Base-by-base conservation (phyloP, 192 early-diverging fungal species). In the Coemansia sp. region DNA sequence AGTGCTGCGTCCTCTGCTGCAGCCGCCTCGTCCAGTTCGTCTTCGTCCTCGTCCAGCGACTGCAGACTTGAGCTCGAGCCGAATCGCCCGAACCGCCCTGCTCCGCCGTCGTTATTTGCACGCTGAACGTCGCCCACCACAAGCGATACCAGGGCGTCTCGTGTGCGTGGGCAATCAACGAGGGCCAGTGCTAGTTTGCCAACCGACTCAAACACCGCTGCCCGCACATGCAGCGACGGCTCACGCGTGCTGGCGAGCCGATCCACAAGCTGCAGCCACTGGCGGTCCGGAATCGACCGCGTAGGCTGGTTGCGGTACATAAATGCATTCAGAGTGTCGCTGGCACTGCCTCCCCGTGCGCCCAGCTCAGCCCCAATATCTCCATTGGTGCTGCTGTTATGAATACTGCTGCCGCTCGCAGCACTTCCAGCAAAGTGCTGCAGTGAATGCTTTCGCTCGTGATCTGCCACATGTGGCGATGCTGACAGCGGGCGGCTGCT, bases 141-240 rank as follows among this genome's bases (percentile, higher is more conserved):
- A 27, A 74, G 62, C 3, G 64, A 25, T 0, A 74, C 65, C 11
- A 80, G 64, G 14, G 68, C 71, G 19, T 80, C 77, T 58, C 77
- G 77, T 11, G 77, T 38, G 12, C 68, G 67, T 0, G 72, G 62
- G 35, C 77, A 80, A 27, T 80, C 77, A 2, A 60, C 62, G 48
- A 84, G 62, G 1, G 82, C 82, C 60, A 84, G 35, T 14, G 73
- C 60, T 22, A 81, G 65, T 29, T 64, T 63, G 2, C 82, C 82
- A 6, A 74, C 60, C 1, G 72, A 69, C 67, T 81, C 77, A 22
- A 80, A 84, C 41, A 84, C 66, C 1, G 82, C 77, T 0, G 77
- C 73, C 0, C 78, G 64, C n/a, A 84, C 82, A 35, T 76, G 70
- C 45, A 69, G 68, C 48, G 78, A 81, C 17, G 74, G 78, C 69